These are phyloP conservation scores for Diplodia corticola DNA, from an alignment of 2,329 filamentous ascomycete species.

Conservation along the genomic window DNA sequence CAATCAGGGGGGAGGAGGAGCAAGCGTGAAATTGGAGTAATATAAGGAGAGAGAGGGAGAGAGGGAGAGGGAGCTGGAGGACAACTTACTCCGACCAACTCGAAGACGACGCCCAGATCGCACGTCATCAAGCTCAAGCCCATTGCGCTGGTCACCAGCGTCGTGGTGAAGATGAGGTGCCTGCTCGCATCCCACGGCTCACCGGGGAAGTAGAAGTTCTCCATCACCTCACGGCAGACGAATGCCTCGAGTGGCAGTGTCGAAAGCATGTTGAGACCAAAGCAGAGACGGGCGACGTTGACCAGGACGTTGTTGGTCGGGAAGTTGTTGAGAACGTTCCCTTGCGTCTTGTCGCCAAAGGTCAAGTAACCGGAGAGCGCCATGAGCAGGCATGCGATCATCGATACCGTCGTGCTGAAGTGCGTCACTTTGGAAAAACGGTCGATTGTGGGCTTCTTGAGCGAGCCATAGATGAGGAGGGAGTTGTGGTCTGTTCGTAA, in stretches of 20 bases:
- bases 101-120: slow-evolving; percentile 91
- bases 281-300: slow-evolving; percentile 91
- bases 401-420: slow-evolving; percentile 85
- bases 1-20: background rate
- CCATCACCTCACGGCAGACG: slow-evolving; percentile 95
- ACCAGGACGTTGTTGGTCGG: slow-evolving; percentile 87
- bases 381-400: slow-evolving; percentile 88
- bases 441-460: slow-evolving; percentile 91
- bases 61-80: background rate
- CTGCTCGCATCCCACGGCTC: slow-evolving; percentile 79
- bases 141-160: slow-evolving; percentile 78
- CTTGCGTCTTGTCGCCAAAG: slow-evolving; percentile 87
- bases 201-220: slow-evolving; percentile 73
- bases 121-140: slow-evolving; percentile 79
- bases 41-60: background rate
- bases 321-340: slow-evolving; percentile 98
- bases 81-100: slow-evolving; percentile 72
- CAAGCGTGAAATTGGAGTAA: background rate
- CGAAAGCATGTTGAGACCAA: slow-evolving; percentile 98
- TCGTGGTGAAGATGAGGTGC: slow-evolving; percentile 82
- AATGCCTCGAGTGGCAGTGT: slow-evolving; percentile 95
- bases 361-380: slow-evolving; percentile 87
- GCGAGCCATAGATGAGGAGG: slow-evolving; percentile 92
- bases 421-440: slow-evolving; percentile 92
- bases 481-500: slow-evolving; percentile 76